These are phyloP conservation scores for Samsoniella hepiali DNA, from an alignment of 2,329 filamentous ascomycete species.

Conservation along the genomic window DNA sequence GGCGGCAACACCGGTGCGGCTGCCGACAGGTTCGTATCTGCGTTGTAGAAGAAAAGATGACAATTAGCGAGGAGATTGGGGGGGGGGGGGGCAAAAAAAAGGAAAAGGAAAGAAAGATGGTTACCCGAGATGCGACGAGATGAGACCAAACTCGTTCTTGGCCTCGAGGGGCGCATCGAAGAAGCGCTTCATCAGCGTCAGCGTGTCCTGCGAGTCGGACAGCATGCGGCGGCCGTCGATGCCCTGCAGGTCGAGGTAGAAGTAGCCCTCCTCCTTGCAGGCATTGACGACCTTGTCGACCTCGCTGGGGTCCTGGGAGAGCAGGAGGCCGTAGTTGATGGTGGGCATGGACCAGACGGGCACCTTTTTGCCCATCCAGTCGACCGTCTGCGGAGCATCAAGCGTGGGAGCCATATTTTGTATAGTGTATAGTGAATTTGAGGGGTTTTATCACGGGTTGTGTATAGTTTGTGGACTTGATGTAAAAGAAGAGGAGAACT, in stretches of 20 bases:
- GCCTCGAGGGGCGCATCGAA: constrained; percentile 50
- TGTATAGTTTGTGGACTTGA: neutral
- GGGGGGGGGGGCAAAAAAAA: too few relatives aligned
- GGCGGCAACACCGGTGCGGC: constrained; percentile 44
- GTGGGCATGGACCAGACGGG: constrained; percentile 52
- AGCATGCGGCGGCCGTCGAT: constrained; percentile 53
- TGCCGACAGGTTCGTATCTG: constrained; percentile 49
- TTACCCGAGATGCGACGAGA: constrained; percentile 51
- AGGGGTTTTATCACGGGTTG: neutral
- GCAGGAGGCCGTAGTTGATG: constrained; percentile 48
- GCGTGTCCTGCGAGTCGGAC: constrained; percentile 49
- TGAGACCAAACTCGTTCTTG: constrained; percentile 55
- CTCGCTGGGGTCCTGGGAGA: constrained; percentile 53
- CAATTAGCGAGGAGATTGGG: neutral
- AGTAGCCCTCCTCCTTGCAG: constrained; percentile 52
- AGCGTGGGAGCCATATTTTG: constrained; percentile 35
- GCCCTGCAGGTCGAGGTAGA: constrained; percentile 52
- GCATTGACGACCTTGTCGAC: constrained; percentile 48
- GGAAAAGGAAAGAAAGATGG: too few relatives aligned
- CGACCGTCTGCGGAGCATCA: constrained; percentile 42
- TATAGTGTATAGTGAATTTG: neutral
- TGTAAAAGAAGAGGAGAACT: neutral
- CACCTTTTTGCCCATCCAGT: constrained; percentile 48
- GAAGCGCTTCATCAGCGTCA: constrained; percentile 55
- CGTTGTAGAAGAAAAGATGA: constrained; percentile 13